These are phyloP conservation scores for Staphylotrichum longicolle DNA, from an alignment of 495 filamentous ascomycete species.

Conservation along the genomic window DNA sequence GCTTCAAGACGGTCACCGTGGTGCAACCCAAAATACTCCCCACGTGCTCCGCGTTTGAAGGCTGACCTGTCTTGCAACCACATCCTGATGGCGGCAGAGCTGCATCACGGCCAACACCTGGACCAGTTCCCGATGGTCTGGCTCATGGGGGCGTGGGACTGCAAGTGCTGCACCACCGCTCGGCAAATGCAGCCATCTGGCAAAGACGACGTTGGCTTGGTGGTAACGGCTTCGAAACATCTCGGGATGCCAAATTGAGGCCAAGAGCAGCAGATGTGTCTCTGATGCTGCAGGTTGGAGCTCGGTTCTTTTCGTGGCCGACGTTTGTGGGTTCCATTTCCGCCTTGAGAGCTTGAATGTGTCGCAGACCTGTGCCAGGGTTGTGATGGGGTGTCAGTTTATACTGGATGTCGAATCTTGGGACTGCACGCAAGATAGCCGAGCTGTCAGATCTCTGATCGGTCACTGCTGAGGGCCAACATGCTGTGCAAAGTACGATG, in stretches of 20 bases:
- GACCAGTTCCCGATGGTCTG: not conserved
- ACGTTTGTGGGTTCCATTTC: not conserved
- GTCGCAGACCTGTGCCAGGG: not conserved
- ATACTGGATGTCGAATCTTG: not conserved
- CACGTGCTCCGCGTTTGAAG: slow-evolving; percentile 5
- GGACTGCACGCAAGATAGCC: not conserved
- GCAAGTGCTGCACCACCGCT: not conserved
- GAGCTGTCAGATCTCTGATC: slow-evolving; percentile 2
- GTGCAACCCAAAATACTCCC: not conserved
- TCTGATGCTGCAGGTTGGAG: not conserved
- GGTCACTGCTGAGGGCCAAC: not conserved
- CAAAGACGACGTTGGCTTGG: not conserved
- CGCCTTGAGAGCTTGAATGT: not conserved
- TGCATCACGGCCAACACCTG: slow-evolving; percentile 3
- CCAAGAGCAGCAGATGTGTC: not conserved
- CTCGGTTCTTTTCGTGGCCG: not conserved
- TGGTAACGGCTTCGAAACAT: not conserved
- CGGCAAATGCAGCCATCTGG: not conserved
- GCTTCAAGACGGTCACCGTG: not conserved
- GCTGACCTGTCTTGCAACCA: not conserved
- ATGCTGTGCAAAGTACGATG: not conserved
- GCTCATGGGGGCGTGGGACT: not conserved
- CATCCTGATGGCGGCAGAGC: not conserved
- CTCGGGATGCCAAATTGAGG: too few species aligned
- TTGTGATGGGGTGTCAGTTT: not conserved